phyloP scores from a whole-genome alignment of 2,329 filamentous ascomycete genomes.

The Parascedosporium putredinis region DNA sequence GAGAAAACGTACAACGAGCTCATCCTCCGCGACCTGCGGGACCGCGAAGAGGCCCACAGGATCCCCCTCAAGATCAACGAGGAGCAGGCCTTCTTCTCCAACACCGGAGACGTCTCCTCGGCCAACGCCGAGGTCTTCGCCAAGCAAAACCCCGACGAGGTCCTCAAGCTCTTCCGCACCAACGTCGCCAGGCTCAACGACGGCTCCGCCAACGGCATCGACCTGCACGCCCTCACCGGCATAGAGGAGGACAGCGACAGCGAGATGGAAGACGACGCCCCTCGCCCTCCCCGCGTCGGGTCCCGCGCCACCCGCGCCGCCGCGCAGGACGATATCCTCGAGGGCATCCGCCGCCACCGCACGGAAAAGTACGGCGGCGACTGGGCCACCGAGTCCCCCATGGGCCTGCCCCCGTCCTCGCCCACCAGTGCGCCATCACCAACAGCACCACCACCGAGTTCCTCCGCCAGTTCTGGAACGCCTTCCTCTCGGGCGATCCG shows the following conservation, averaged over 20 bases:
- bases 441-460: constrained; percentile 94
- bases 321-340: constrained; percentile 57
- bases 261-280: constrained; percentile 40
- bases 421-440: constrained; percentile 53
- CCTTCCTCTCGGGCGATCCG: constrained; percentile 80
- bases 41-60: constrained; percentile 61
- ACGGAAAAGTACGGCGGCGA: constrained; percentile 44
- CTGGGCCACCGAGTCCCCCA: constrained; percentile 36
- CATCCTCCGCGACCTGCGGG: constrained; percentile 68
- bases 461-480: constrained; percentile 91
- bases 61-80: constrained; percentile 83
- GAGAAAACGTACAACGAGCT: constrained; percentile 67
- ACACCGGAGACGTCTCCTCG: constrained; percentile 37
- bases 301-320: constrained; percentile 55
- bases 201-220: constrained; percentile 39
- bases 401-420: constrained; percentile 44
- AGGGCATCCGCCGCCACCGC: constrained; percentile 52
- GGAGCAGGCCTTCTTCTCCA: constrained; percentile 72
- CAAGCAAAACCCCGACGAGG: constrained; percentile 57
- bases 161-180: constrained; percentile 52
- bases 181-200: constrained; percentile 46
- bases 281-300: constrained; percentile 45
- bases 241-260: constrained; percentile 61
- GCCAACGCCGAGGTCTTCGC: constrained; percentile 45
- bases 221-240: constrained; percentile 55